Evolutionary conservation across 2,329 filamentous ascomycete genomes (phyloP).

Genomic region (Lizonia empirigonia): DNA sequence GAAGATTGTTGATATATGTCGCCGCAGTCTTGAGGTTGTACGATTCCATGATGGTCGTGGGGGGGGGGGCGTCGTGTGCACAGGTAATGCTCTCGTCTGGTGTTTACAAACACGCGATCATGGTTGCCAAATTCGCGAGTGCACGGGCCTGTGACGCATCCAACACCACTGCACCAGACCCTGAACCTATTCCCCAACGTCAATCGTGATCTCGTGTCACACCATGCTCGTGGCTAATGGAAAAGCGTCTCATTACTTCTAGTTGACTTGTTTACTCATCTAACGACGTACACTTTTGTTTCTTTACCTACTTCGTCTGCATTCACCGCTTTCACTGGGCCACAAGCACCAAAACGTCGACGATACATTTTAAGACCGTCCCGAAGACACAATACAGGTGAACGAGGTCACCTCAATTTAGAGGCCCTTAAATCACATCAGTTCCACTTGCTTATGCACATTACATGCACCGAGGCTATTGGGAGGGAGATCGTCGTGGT

Average conservation of each 20-base stretch:
- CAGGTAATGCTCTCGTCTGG: conserved; percentile 6
- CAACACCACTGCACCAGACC: neutral
- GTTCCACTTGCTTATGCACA: neutral
- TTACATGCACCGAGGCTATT: neutral
- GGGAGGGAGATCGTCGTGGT: neutral
- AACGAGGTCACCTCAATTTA: neutral
- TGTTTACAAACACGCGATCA: conserved; percentile 16
- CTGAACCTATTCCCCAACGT: neutral
- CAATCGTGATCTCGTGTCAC: neutral
- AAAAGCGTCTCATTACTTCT: neutral
- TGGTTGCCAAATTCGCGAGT: conserved; percentile 15
- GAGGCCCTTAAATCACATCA: neutral
- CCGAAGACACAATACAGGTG: neutral
- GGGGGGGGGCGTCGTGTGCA: conserved; percentile 12
- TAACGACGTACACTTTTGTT: too few species aligned
- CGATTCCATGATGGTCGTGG: conserved; percentile 51
- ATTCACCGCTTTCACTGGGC: too few species aligned
- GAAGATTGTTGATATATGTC: conserved; percentile 68
- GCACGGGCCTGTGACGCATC: neutral
- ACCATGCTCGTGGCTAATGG: neutral
- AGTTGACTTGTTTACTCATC: too few species aligned
- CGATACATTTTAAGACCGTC: too few species aligned
- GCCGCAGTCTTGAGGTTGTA: conserved; percentile 65
- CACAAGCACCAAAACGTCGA: too few species aligned
- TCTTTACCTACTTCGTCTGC: too few species aligned